phyloP scores from a whole-genome alignment of 1,284 basidiomycete genomes.

The Sphagnurus paluster region DNA sequence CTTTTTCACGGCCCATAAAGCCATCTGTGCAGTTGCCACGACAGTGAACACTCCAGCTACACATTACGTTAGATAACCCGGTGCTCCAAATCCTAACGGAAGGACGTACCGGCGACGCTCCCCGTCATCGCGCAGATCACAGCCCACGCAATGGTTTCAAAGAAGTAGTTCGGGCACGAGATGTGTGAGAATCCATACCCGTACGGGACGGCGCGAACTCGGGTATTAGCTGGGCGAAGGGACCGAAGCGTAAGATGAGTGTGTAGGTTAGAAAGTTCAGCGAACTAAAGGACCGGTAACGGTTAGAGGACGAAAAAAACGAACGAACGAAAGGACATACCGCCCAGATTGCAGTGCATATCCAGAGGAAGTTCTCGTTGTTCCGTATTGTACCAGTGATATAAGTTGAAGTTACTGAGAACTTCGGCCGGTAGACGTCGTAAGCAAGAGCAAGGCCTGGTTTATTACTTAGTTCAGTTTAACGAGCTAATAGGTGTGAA shows the following conservation, averaged over 20 bases:
- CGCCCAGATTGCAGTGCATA: slow-evolving; percentile 70
- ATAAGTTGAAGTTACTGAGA: slow-evolving; percentile 57
- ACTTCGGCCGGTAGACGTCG: slow-evolving; percentile 78
- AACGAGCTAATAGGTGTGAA: slow-evolving; percentile 8
- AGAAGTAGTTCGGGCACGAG: slow-evolving; percentile 95
- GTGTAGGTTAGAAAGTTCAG: slow-evolving; percentile 85
- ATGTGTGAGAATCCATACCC: slow-evolving; percentile 88
- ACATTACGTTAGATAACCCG: too few species aligned
- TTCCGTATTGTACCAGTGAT: slow-evolving; percentile 72
- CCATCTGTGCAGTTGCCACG: slow-evolving; percentile 76
- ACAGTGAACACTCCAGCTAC: slow-evolving; percentile 74
- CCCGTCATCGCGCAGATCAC: slow-evolving; percentile 79
- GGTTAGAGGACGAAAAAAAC: not conserved
- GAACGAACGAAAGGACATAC: slow-evolving; percentile 47
- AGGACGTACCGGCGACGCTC: slow-evolving; percentile 78
- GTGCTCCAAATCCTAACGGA: too few species aligned
- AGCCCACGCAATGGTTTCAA: slow-evolving; percentile 83
- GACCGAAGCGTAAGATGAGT: slow-evolving; percentile 83
- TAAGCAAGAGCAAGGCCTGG: slow-evolving; percentile 72
- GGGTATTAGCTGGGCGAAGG: slow-evolving; percentile 82
- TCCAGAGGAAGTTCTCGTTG: slow-evolving; percentile 67
- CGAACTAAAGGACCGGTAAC: slow-evolving; percentile 52
- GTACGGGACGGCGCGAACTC: slow-evolving; percentile 79
- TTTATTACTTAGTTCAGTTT: slow-evolving; percentile 12
- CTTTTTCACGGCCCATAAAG: slow-evolving; percentile 90